Conservation (phyloP, 2,329 filamentous ascomycete species). For the Exophiala alcalophila region DNA sequence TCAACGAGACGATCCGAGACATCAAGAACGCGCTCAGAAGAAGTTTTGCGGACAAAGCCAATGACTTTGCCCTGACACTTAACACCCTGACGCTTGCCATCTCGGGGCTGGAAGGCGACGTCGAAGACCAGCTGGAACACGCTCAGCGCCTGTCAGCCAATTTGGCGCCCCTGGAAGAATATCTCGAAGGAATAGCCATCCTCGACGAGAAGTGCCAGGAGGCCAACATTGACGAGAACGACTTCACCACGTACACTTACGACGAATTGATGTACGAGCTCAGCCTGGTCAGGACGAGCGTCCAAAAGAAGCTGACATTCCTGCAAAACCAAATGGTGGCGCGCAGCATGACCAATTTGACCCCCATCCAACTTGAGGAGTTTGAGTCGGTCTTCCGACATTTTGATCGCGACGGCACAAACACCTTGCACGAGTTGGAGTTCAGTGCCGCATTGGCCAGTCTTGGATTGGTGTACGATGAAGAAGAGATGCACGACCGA, state of each 20-base stretch:
- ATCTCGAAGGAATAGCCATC: constrained; percentile 79
- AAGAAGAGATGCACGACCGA: constrained; percentile 96
- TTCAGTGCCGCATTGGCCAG: constrained; percentile 96
- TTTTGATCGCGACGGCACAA: constrained; percentile 90
- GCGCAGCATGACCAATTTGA: constrained; percentile 97
- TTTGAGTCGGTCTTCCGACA: constrained; percentile 98
- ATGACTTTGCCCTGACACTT: constrained; percentile 92
- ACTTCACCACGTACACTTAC: constrained; percentile 98
- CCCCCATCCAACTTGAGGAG: constrained; percentile 95
- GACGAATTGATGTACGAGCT: constrained; percentile 95
- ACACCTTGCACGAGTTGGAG: constrained; percentile 86
- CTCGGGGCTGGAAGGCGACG: constrained; percentile 93
- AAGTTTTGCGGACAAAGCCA: constrained; percentile 95
- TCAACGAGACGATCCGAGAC: constrained; percentile 97
- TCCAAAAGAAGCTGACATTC: constrained; percentile 94
- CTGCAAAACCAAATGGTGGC: constrained; percentile 98
- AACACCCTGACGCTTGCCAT: constrained; percentile 94
- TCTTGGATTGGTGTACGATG: constrained; percentile 90
- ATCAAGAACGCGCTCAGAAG: constrained; percentile 94
- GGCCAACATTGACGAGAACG: constrained; percentile 98
- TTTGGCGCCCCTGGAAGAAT: constrained; percentile 83
- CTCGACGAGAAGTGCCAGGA: constrained; percentile 88
- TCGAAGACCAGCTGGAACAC: constrained; percentile 89
- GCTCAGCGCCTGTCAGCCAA: constrained; percentile 82
- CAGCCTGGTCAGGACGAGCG: constrained; percentile 82